These are phyloP conservation scores for Colletotrichum sp. DNA, from an alignment of 2,329 filamentous ascomycete species.

Conservation along the genomic window DNA sequence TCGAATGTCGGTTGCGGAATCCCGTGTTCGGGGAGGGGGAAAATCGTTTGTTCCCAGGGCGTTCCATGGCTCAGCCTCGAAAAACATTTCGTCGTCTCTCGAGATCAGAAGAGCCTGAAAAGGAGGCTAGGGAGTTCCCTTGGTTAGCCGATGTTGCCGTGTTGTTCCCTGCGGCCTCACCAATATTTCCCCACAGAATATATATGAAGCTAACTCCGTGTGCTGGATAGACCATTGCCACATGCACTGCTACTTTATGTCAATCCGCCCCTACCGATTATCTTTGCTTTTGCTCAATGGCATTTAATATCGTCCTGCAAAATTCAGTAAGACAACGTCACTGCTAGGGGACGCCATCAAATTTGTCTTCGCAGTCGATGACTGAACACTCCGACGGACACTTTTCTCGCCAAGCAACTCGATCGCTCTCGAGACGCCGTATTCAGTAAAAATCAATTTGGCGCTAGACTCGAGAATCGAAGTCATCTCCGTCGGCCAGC, in stretches of 20 bases:
- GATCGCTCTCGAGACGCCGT: rapidly evolving
- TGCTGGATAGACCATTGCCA: not conserved
- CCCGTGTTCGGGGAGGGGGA: not conserved
- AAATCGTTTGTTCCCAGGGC: not conserved
- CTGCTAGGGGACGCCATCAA: no score
- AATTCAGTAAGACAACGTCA: not conserved
- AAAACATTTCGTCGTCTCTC: not conserved
- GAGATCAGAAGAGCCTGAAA: not conserved
- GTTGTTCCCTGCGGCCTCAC: not conserved
- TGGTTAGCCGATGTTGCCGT: not conserved
- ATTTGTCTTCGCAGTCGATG: not conserved
- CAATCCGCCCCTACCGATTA: not conserved
- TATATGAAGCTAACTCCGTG: not conserved
- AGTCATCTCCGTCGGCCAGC: not conserved
- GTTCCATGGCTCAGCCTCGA: not conserved
- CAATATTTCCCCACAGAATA: not conserved
- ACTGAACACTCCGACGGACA: not conserved
- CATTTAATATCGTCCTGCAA: not conserved
- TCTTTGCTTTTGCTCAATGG: not conserved
- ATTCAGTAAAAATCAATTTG: not conserved
- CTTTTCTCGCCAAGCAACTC: not conserved
- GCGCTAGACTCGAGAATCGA: not conserved
- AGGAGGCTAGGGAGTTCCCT: not conserved
- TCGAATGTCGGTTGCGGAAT: not conserved
- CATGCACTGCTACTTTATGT: not conserved